phyloP scores from a whole-genome alignment of 495 filamentous ascomycete genomes.

The Lasiosphaeris hirsuta region DNA sequence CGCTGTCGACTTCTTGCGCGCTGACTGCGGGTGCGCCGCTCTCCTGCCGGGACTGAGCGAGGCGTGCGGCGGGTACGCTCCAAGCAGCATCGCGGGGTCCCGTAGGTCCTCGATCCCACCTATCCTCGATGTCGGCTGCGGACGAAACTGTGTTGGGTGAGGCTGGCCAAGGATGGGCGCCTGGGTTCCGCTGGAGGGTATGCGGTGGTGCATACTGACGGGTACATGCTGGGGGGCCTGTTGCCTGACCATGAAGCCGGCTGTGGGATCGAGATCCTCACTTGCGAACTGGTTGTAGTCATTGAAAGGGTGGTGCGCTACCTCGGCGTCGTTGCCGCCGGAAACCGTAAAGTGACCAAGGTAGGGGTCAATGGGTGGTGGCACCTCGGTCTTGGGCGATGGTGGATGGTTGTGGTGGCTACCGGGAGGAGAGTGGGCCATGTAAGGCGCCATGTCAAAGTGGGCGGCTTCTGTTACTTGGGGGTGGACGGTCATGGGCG shows the following conservation, averaged over 20 bases:
- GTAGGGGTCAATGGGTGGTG: constrained; percentile 30
- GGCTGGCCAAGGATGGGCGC: constrained; percentile 19
- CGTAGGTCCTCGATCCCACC: constrained; percentile 30
- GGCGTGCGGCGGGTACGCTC: constrained; percentile 25
- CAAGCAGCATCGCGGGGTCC: constrained; percentile 20
- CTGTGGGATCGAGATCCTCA: constrained; percentile 15
- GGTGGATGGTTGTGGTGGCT: constrained; percentile 29
- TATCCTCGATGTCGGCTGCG: constrained; percentile 17
- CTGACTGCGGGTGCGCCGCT: constrained; percentile 6
- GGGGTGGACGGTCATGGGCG: constrained; percentile 35
- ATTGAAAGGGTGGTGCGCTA: constrained; percentile 24
- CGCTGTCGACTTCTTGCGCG: constrained; percentile 22
- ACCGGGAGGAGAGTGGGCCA: constrained; percentile 25
- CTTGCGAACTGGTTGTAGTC: constrained; percentile 20
- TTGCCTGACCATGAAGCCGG: constrained; percentile 10
- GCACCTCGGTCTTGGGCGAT: constrained; percentile 30
- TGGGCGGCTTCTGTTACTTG: constrained; percentile 23
- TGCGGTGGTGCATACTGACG: constrained; percentile 23
- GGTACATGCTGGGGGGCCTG: constrained; percentile 18
- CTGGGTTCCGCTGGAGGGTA: constrained; percentile 20
- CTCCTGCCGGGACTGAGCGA: constrained; percentile 25
- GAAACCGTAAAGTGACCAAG: constrained; percentile 33
- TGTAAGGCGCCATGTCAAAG: constrained; percentile 32
- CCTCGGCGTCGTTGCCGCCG: constrained; percentile 20
- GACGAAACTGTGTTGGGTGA: constrained; percentile 24